A percentile compares a stretch with the other conserved stretches of the same genome.
Conservation (phyloP, 2,329 filamentous ascomycete species). For the Hymenoscyphus scutula region DNA sequence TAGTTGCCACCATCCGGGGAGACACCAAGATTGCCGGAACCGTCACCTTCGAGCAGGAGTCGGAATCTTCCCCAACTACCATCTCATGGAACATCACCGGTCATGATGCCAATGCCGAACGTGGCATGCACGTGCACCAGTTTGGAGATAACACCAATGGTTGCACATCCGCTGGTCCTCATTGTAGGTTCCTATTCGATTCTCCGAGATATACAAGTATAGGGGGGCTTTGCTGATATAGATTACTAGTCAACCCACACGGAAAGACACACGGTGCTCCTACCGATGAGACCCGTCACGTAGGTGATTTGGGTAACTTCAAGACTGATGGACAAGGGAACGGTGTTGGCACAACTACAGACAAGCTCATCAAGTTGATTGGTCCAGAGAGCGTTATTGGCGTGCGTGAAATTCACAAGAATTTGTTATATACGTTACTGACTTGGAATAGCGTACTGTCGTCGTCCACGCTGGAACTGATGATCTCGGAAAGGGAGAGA, state of each 20-base stretch:
- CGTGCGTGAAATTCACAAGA: slow-evolving; percentile 50
- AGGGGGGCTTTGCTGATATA: slow-evolving; percentile 18
- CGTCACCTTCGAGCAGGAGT: slow-evolving; percentile 90
- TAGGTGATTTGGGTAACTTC: slow-evolving; percentile 97
- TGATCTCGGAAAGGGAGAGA: slow-evolving; percentile 88
- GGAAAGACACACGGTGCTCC: slow-evolving; percentile 90
- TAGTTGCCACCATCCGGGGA: slow-evolving; percentile 95
- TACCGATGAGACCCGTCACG: slow-evolving; percentile 79
- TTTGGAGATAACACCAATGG: slow-evolving; percentile 99
- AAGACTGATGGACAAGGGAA: slow-evolving; percentile 92
- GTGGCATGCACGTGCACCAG: slow-evolving; percentile 97
- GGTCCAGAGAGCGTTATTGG: slow-evolving; percentile 93
- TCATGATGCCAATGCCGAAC: slow-evolving; percentile 91
- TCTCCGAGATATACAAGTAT: not conserved
- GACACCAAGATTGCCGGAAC: slow-evolving; percentile 94
- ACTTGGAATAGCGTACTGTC: slow-evolving; percentile 70
- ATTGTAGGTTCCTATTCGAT: slow-evolving; percentile 64
- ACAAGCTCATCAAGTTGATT: slow-evolving; percentile 91
- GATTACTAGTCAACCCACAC: slow-evolving; percentile 80
- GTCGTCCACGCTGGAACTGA: slow-evolving; percentile 95
- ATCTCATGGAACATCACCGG: slow-evolving; percentile 91
- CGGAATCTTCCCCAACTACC: slow-evolving; percentile 77
- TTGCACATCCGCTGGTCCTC: slow-evolving; percentile 95
- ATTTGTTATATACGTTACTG: slow-evolving; percentile 22
- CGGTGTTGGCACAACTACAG: slow-evolving; percentile 73